Base-by-base conservation (phyloP, 139 green algal species). In the Diplosphaera chodatii region DNA sequence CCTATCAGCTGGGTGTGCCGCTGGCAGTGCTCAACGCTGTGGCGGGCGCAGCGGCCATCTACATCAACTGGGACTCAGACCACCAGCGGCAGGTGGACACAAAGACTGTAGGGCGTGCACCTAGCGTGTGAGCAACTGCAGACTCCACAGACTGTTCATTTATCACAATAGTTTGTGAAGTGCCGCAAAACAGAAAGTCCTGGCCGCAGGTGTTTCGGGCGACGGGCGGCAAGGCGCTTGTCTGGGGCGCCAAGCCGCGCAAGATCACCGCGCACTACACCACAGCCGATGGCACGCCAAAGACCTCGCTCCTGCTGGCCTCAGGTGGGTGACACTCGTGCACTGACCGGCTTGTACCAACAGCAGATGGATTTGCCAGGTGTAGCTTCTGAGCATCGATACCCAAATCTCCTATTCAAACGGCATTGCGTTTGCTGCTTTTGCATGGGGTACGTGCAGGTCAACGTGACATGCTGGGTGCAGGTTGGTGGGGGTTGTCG, bases 21-120 rank as follows among this genome's bases (percentile, higher is more conserved):
- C 27, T 80, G 32, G 80, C 80, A 3, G 30, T 62, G 28, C 72
- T 63, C 10, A 78, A 86, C 28, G 40, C 72, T 0, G 32, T 72
- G 18, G 72, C 68, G 16, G 88, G 86, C n/a, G 27, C 78, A 20
- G 48, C 78, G 15, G 78, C 33, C 27, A 88, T 93, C 68, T 90
- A 75, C 65, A 85, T 92, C 73, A 93, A 93, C 80, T 93, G 90
- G 70, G 87, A 91, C 73, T 76, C 78, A 22, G 88, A 93, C 72
- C 74, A 80, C 48, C 88, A 93, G 70, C 77, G 85, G 32, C 82
- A 88, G 77, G 71, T 76, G 34, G 55, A 48, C 10, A 48, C 37
- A 48, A 48, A 48, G 37, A 20, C 37, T 48, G 37, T 48, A 20
- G 37, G 8, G 10, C 6, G 37, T 10, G 37, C 37, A 48, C 37